Conservation (phyloP, 2,329 filamentous ascomycete species). For the Scytalidium lignicola region DNA sequence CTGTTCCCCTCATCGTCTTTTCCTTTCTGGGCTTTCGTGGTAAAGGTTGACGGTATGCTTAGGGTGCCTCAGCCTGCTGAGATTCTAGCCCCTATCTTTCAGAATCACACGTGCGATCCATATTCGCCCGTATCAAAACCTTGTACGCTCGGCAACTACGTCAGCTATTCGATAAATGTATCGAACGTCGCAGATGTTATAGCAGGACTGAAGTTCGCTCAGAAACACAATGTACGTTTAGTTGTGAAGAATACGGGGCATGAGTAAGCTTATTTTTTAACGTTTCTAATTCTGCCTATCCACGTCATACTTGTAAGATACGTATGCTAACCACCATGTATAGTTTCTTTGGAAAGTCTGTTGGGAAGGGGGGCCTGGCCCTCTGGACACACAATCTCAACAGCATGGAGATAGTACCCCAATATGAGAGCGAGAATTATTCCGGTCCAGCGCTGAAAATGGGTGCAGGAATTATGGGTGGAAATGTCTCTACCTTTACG, state of each 20-base stretch:
- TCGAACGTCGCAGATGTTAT: conserved; percentile 14
- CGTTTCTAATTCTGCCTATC: not conserved
- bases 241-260: conserved; percentile 41
- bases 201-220: conserved; percentile 28
- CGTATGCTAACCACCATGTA: conserved; percentile 11
- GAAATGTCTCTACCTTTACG: conserved; percentile 37
- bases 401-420: conserved; percentile 30
- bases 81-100: conserved; percentile 5
- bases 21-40: no score
- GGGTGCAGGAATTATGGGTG: conserved; percentile 39
- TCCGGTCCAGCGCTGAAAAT: conserved; percentile 31
- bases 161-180: conserved; percentile 19
- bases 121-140: conserved; percentile 1
- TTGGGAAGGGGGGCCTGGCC: conserved; percentile 39
- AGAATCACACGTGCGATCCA: conserved; percentile 5
- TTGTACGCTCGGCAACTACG: conserved; percentile 15
- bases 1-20: no score
- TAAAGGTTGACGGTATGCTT: conserved; percentile 32
- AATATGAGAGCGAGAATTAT: conserved; percentile 27
- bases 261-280: conserved; percentile 19
- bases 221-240: conserved; percentile 25
- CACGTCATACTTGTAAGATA: not conserved
- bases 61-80: not conserved
- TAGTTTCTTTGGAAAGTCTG: conserved; percentile 41
- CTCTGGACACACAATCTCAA: conserved; percentile 47